Evolutionary conservation across 495 filamentous ascomycete genomes (phyloP).

Genomic region (Letharia columbiana): DNA sequence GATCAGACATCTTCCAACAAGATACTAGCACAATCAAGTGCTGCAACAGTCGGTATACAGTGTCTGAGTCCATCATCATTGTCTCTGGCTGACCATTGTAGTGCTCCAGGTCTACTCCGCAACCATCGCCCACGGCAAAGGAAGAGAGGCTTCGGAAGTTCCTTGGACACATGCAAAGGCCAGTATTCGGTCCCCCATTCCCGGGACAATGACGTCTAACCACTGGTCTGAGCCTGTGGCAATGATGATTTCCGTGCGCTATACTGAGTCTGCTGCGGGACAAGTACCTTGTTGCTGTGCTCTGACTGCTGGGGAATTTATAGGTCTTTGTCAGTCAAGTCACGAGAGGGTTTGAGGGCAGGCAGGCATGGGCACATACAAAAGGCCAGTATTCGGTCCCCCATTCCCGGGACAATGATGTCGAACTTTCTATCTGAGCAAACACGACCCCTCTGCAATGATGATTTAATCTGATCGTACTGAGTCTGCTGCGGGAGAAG

Average conservation of each 20-base stretch:
- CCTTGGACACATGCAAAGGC: background rate
- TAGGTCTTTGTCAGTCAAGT: background rate
- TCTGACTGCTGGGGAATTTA: background rate
- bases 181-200: background rate
- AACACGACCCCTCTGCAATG: background rate
- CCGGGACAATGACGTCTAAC: background rate
- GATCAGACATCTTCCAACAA: background rate
- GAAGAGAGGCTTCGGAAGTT: background rate
- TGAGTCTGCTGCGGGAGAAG: background rate
- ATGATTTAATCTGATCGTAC: background rate
- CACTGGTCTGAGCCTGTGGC: background rate
- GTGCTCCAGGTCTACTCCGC: background rate
- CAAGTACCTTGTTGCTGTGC: background rate
- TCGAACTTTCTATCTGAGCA: background rate
- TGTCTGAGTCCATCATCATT: background rate
- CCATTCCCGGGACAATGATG: background rate
- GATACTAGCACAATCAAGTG: background rate
- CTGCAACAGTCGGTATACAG: background rate
- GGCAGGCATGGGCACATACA: background rate
- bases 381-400: background rate
- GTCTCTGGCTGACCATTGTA: background rate
- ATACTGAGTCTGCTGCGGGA: background rate
- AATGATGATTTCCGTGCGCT: background rate
- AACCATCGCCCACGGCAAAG: background rate
- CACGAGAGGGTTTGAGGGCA: background rate